Base-by-base conservation (phyloP, 192 early-diverging fungal species). In the Geranomyces variabilis region DNA sequence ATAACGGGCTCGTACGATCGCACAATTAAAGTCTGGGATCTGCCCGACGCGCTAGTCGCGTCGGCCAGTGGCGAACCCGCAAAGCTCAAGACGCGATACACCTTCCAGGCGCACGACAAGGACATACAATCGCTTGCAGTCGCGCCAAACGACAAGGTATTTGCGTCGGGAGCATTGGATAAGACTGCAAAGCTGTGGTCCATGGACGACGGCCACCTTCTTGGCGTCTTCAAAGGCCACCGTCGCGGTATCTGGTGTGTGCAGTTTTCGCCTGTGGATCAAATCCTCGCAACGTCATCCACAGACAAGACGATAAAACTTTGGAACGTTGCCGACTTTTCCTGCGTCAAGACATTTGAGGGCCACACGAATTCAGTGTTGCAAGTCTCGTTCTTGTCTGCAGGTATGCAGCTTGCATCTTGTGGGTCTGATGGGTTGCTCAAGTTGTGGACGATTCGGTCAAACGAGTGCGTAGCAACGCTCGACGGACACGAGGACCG, bases 341-440 rank as follows among this genome's bases (percentile, higher is more conserved):
- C 87, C 19, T 99, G 97, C 83, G 78, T 97, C 14, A 93, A 92
- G 83, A 97, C 96, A 0, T 91, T 99, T 76, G 96, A 99, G 70
- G 96, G 97, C 0, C 97, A 99, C 73, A 90, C 94, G n/a, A 98
- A 95, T 80, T 93, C 94, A 4, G 94, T 97, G 13, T 85, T 99
- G 21, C 88, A 90, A 70, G 84, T 93, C 6, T 83, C 84, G 30
- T 99, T 98, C 74, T 59, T 97, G 58, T 90, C 93, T 6, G 81
- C 85, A 9, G 97, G 97, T 19, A 85, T 90, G 53, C 97, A 99
- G 76, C 75, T 99, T 34, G 77, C 94, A 21, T 94, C 92, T 19
- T 85, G 84, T 29, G 95, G 93, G 10, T 92, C 93, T 0, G 97
- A 99, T 70, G 96, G 95, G 19, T 84, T 99, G 47, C 80, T 97